Evolutionary conservation across 345 rosid genomes (phyloP).

Genomic region (Citrus australasica): DNA sequence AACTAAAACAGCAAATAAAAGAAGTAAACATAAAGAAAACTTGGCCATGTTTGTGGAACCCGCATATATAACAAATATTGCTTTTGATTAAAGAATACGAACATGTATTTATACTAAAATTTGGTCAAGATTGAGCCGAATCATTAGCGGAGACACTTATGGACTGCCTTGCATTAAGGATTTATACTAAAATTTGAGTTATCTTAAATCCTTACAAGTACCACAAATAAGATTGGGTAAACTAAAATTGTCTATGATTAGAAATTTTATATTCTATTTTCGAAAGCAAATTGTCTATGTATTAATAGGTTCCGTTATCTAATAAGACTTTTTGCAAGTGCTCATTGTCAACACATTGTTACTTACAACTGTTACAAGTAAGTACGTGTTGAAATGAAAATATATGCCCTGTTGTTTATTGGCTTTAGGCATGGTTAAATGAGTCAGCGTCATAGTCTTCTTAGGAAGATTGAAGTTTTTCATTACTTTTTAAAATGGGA

Average conservation of each 20-base stretch:
- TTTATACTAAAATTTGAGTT: neutral
- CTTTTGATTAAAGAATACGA: neutral
- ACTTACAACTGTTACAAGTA: too few relatives aligned
- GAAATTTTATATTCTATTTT: neutral
- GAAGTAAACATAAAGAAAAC: conserved; percentile 1
- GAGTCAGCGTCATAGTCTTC: too few relatives aligned
- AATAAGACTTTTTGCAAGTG: neutral
- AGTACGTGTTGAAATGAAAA: too few relatives aligned
- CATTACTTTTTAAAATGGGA: too few relatives aligned
- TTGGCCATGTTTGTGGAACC: conserved; percentile 12
- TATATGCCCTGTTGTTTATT: too few relatives aligned
- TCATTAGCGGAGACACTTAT: neutral
- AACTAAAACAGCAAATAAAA: conserved; percentile 20
- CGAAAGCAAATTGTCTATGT: neutral
- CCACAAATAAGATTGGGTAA: neutral
- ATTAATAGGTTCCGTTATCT: neutral
- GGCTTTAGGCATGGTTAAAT: too few relatives aligned
- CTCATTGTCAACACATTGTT: too few relatives aligned
- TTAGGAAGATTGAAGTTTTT: too few relatives aligned
- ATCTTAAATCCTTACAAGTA: neutral
- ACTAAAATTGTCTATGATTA: neutral
- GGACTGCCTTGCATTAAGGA: neutral
- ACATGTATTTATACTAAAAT: neutral
- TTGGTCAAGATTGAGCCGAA: neutral
- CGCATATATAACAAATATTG: neutral